Evolutionary conservation across 768 basidiomycete genomes (phyloP).

Genomic region (Tulasnella sp.): DNA sequence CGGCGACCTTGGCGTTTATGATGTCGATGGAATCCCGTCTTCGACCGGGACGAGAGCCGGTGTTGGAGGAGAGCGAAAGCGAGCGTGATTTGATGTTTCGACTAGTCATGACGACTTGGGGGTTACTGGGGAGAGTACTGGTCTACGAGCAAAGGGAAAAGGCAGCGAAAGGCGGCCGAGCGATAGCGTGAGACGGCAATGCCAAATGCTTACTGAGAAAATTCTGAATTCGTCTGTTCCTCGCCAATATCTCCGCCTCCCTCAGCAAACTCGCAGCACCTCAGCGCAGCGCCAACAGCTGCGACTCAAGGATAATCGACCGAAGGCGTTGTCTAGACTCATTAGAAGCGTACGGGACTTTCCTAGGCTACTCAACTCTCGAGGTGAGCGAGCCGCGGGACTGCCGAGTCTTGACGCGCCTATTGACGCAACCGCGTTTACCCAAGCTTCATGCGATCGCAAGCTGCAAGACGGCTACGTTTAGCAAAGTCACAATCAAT

Average conservation of each 20-base stretch:
- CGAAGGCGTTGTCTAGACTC: neutral
- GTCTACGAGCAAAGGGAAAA: neutral
- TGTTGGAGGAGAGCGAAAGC: neutral
- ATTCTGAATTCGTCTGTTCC: neutral
- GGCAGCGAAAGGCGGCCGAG: neutral
- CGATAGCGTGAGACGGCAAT: slow-evolving; percentile 4
- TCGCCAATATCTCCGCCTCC: neutral
- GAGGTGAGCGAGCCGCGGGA: neutral
- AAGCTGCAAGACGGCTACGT: neutral
- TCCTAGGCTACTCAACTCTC: neutral
- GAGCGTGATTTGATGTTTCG: slow-evolving; percentile 4
- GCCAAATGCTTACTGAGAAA: neutral
- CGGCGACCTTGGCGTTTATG: slow-evolving; percentile 70
- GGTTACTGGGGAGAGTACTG: neutral
- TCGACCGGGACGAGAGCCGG: neutral
- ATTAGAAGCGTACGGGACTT: neutral
- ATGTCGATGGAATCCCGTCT: slow-evolving; percentile 12
- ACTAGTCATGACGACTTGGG: neutral
- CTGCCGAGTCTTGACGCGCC: neutral
- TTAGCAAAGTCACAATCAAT: neutral
- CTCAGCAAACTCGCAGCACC: neutral
- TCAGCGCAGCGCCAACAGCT: neutral
- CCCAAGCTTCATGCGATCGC: neutral
- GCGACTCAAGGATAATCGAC: neutral
- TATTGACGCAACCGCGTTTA: neutral